Evolutionary conservation across 192 early-diverging fungal species (phyloP).

Genomic region (Backusella australiensis): DNA sequence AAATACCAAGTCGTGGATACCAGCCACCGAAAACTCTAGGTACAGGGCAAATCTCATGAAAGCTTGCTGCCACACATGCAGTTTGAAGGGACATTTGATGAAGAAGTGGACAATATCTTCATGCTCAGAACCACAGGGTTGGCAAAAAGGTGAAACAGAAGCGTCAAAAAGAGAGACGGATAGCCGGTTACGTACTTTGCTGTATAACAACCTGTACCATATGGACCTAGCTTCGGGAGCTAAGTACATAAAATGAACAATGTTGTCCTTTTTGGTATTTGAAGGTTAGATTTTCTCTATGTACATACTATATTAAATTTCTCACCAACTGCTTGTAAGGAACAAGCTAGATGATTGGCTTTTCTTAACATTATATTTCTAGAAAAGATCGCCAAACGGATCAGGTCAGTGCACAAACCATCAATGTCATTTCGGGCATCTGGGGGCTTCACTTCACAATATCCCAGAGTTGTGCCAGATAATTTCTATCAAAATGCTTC

Average conservation of each 20-base stretch:
- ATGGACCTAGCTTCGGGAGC: neutral
- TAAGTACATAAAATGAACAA: slow-evolving; percentile 6
- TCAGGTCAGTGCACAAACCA: neutral
- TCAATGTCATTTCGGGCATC: neutral
- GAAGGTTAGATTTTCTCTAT: slow-evolving; percentile 5
- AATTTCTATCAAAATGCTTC: neutral
- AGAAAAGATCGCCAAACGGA: neutral
- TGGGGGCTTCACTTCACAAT: neutral
- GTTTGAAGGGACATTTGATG: too few relatives aligned
- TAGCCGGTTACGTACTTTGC: neutral
- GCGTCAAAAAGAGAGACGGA: neutral
- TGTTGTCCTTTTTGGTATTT: slow-evolving; percentile 9
- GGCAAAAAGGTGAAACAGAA: too few relatives aligned
- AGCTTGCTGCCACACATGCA: too few relatives aligned
- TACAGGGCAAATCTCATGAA: too few relatives aligned
- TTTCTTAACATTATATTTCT: slow-evolving; percentile 2
- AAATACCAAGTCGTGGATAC: too few relatives aligned
- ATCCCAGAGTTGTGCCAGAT: neutral
- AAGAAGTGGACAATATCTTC: too few relatives aligned
- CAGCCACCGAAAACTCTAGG: too few relatives aligned
- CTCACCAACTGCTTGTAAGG: slow-evolving; percentile 14
- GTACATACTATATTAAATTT: slow-evolving; percentile 2
- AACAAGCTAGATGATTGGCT: neutral
- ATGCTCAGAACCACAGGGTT: too few relatives aligned
- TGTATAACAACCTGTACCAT: too few relatives aligned